phyloP scores from a whole-genome alignment of 2,329 filamentous ascomycete species.

The Fusarium coffeatum region DNA sequence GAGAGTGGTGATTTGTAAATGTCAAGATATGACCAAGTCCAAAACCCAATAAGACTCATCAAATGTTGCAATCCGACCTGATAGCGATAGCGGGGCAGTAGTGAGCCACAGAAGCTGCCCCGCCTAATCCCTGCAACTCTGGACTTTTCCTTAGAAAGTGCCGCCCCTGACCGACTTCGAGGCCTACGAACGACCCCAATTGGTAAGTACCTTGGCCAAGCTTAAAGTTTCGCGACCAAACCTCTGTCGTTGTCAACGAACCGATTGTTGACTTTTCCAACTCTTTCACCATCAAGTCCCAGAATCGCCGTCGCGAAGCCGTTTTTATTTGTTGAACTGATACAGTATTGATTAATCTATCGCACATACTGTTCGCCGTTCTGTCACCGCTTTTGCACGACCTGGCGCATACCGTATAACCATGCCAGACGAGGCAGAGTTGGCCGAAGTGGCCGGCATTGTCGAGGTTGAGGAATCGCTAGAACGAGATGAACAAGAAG shows the following conservation, averaged over 20 bases:
- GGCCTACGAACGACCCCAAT: constrained; percentile 12
- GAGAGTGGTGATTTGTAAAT: constrained; percentile 23
- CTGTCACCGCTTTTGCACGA: not conserved
- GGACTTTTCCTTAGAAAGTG: constrained; percentile 35
- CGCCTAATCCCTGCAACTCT: constrained; percentile 45
- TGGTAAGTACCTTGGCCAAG: constrained; percentile 27
- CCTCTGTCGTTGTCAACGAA: constrained; percentile 15
- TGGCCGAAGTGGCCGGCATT: constrained; percentile 44
- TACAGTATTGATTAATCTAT: not conserved
- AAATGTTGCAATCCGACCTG: constrained; percentile 32
- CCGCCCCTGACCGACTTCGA: constrained; percentile 46
- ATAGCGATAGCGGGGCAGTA: constrained; percentile 43
- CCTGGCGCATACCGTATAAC: constrained; percentile 19
- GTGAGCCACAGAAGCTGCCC: constrained; percentile 38
- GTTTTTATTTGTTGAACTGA: not conserved
- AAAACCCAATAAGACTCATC: constrained; percentile 27
- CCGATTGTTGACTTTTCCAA: not conserved
- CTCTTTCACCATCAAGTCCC: not conserved
- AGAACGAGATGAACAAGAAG: constrained; percentile 61
- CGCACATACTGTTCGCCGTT: not conserved
- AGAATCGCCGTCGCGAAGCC: not conserved
- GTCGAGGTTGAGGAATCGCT: constrained; percentile 48
- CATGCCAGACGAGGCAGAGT: constrained; percentile 26
- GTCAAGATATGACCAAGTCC: constrained; percentile 34
- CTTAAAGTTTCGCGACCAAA: constrained; percentile 15